Percentiles rank a stretch among this genome's conserved stretches.
Conservation (phyloP, 768 basidiomycete species). For the Tricholoma hemisulphureum region DNA sequence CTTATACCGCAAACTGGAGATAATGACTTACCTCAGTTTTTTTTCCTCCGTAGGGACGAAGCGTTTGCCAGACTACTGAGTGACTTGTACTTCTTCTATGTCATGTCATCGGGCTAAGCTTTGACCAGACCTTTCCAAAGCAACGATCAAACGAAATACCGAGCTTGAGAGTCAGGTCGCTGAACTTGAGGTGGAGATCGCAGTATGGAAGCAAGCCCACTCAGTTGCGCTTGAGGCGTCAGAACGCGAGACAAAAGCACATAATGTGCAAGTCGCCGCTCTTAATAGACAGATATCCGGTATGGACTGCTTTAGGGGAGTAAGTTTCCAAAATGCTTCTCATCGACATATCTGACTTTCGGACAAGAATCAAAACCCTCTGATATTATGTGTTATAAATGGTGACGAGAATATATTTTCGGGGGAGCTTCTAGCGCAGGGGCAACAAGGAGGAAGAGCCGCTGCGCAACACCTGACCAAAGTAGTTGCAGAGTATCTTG, state of each 20-base stretch:
- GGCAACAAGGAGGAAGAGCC: constrained; percentile 62
- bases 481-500: constrained; percentile 65
- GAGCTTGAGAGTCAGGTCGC: constrained; percentile 63
- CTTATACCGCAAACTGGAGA: constrained; percentile 4
- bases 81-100: constrained; percentile 25
- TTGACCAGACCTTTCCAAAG: constrained; percentile 55
- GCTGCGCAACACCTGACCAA: constrained; percentile 67
- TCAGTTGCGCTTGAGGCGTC: constrained; percentile 58
- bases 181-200: constrained; percentile 68
- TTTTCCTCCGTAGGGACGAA: constrained; percentile 54
- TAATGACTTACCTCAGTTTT: constrained; percentile 15
- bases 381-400: constrained; percentile 74
- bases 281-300: constrained; percentile 64
- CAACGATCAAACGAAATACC: constrained; percentile 60
- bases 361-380: constrained; percentile 57
- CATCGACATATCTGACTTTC: constrained; percentile 1
- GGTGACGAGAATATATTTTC: constrained; percentile 70
- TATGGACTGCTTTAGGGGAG: constrained; percentile 51
- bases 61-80: constrained; percentile 61
- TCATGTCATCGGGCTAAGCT: constrained; percentile 4
- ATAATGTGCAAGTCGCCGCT: constrained; percentile 64
- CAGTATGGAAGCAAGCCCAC: constrained; percentile 72
- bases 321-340: constrained; percentile 7
- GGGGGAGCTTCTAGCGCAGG: constrained; percentile 55
- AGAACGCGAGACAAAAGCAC: constrained; percentile 61